Percentiles rank a stretch among this genome's conserved stretches.
These are phyloP conservation scores for Dicorynia guianensis DNA, from an alignment of 306 rosid genomes.

Conservation along the genomic window DNA sequence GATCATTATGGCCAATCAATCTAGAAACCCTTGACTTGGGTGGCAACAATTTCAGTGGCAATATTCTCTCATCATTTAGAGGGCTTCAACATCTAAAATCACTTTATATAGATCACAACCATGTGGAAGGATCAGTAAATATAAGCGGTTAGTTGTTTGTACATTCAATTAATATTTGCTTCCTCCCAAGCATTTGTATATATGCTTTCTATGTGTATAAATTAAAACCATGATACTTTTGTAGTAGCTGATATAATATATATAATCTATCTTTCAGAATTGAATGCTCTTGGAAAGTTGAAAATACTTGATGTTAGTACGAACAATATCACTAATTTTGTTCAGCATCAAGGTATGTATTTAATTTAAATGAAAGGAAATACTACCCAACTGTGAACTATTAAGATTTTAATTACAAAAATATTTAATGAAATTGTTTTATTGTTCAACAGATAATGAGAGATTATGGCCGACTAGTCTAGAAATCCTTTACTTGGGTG, in stretches of 20 bases:
- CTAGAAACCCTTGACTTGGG: background rate
- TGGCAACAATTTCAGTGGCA: background rate
- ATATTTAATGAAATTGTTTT: too few relatives aligned
- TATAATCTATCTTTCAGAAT: background rate
- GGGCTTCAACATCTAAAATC: background rate
- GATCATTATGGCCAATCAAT: background rate
- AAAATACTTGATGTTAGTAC: background rate
- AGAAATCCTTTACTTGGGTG: too few relatives aligned
- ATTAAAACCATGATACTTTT: too few relatives aligned
- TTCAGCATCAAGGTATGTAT: background rate
- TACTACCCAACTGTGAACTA: too few relatives aligned
- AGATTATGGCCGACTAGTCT: too few relatives aligned
- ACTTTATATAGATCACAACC: background rate
- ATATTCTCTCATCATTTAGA: background rate
- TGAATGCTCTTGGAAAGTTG: background rate
- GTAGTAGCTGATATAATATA: background rate
- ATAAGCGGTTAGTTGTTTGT: background rate
- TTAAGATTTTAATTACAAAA: too few relatives aligned
- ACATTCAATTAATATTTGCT: too few relatives aligned
- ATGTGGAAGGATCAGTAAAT: conserved; percentile 12
- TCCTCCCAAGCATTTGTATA: background rate
- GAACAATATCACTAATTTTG: background rate
- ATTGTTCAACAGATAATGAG: too few relatives aligned
- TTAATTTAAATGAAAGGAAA: too few relatives aligned
- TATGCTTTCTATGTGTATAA: too few relatives aligned